These are phyloP conservation scores for Macadamia integrifolia DNA, from an alignment of 164 flowering plant species.

Conservation along the genomic window DNA sequence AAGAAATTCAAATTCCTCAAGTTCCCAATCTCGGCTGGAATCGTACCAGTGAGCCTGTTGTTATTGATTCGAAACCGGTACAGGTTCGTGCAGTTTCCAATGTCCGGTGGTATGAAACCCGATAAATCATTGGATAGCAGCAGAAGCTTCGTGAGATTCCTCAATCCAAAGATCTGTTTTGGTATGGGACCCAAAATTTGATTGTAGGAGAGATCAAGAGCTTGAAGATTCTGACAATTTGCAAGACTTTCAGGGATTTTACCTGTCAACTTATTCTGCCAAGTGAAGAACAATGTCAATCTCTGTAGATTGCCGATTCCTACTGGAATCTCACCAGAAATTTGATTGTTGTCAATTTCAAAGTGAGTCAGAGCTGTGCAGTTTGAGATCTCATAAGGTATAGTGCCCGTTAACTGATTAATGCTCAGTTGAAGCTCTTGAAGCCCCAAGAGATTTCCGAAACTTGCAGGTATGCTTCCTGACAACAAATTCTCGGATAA, in stretches of 20 bases:
- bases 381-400: slow-evolving; percentile 58
- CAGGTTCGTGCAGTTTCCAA: slow-evolving; percentile 78
- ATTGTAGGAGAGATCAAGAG: slow-evolving; percentile 87
- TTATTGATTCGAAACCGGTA: slow-evolving; percentile 51
- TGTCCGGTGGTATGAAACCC: slow-evolving; percentile 73
- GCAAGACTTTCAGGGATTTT: slow-evolving; percentile 63
- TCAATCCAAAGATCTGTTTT: slow-evolving; percentile 49
- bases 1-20: slow-evolving; percentile 62
- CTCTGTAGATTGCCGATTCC: slow-evolving; percentile 51
- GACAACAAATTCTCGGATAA: slow-evolving; percentile 67
- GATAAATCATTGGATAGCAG: slow-evolving; percentile 76
- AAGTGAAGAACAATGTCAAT: slow-evolving; percentile 71
- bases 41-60: slow-evolving; percentile 59
- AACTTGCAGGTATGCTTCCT: slow-evolving; percentile 65
- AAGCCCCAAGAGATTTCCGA: slow-evolving; percentile 52
- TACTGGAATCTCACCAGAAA: slow-evolving; percentile 75
- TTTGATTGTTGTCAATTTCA: slow-evolving; percentile 75
- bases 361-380: slow-evolving; percentile 60
- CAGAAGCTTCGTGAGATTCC: slow-evolving; percentile 75
- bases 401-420: slow-evolving; percentile 68
- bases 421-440: slow-evolving; percentile 74
- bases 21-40: slow-evolving; percentile 80
- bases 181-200: slow-evolving; percentile 66
- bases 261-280: slow-evolving; percentile 80
- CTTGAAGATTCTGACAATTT: slow-evolving; percentile 63